Conservation (phyloP, 345 rosid genomes). For the Salix exigua region DNA sequence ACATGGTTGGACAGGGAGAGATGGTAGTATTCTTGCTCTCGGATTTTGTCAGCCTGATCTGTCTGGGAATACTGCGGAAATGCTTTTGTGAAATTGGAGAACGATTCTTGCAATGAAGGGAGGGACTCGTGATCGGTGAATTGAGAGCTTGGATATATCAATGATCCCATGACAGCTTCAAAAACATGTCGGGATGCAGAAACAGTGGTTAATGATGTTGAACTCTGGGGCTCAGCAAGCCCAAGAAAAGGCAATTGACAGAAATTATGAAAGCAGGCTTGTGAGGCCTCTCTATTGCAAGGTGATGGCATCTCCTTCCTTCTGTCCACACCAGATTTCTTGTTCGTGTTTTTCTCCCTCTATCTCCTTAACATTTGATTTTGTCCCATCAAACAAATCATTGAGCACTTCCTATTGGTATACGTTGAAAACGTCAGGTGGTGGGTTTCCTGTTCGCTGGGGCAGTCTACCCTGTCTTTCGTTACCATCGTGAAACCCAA, state of each 20-base stretch:
- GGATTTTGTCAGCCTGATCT: conserved; percentile 51
- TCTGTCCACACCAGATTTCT: background rate
- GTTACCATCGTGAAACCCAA: background rate
- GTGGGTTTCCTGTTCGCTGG: background rate
- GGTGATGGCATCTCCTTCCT: conserved; percentile 39
- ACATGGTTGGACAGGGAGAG: conserved; percentile 48
- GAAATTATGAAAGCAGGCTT: conserved; percentile 50
- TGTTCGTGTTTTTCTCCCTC: background rate
- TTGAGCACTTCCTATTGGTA: background rate
- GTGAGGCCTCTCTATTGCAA: conserved; percentile 40
- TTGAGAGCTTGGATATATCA: conserved; percentile 34
- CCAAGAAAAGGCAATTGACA: conserved; percentile 46
- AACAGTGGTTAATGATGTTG: background rate
- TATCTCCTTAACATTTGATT: background rate
- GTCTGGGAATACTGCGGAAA: conserved; percentile 57
- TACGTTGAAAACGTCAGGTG: conserved; percentile 1
- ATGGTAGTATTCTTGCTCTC: conserved; percentile 59
- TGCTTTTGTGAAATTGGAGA: conserved; percentile 38
- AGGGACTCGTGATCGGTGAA: conserved; percentile 90
- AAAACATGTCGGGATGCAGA: conserved; percentile 42
- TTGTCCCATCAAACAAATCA: background rate
- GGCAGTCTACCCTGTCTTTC: conserved; percentile 9
- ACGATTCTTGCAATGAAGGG: conserved; percentile 55
- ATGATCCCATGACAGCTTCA: conserved; percentile 36
- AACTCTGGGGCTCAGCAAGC: conserved; percentile 13